Evolutionary conservation across 2,329 filamentous ascomycete species (phyloP).

Genomic region (Furcasterigmium sp.): DNA sequence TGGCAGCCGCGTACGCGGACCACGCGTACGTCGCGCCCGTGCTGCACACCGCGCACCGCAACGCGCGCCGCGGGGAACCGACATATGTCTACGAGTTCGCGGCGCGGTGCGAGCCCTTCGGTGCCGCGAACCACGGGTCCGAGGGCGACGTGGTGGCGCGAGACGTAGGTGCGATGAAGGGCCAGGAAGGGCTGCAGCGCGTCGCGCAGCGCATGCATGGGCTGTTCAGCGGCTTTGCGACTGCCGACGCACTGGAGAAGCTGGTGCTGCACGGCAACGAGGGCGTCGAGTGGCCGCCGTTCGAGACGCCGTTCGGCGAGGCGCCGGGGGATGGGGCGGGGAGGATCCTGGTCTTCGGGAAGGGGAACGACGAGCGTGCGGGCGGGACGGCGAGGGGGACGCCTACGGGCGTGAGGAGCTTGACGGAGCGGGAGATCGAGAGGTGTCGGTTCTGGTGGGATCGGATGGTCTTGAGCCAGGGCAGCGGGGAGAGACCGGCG

Average conservation of each 20-base stretch:
- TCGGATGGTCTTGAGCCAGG: conserved; percentile 41
- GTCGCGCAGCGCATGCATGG: conserved; percentile 36
- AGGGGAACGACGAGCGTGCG: conserved; percentile 50
- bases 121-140: conserved; percentile 42
- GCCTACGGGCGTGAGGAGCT: conserved; percentile 33
- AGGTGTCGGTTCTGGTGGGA: conserved; percentile 60
- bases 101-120: conserved; percentile 29
- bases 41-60: conserved; percentile 49
- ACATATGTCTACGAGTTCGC: conserved; percentile 58
- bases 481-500: conserved; percentile 21
- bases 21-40: conserved; percentile 63
- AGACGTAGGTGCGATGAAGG: conserved; percentile 28
- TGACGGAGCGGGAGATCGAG: conserved; percentile 37
- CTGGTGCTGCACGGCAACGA: conserved; percentile 27
- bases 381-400: conserved; percentile 30
- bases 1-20: conserved; percentile 57
- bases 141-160: conserved; percentile 37
- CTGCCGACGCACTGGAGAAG: conserved; percentile 18
- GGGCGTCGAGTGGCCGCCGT: conserved; percentile 33
- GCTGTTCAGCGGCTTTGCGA: conserved; percentile 31
- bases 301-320: conserved; percentile 30
- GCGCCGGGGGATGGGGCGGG: conserved; percentile 17
- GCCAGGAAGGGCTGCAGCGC: conserved; percentile 28
- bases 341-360: conserved; percentile 49
- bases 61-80: conserved; percentile 21